Percentiles rank a stretch among this genome's conserved stretches.
phyloP scores from a whole-genome alignment of 225 moss, liverwort and hornwort genomes.

The Sphagnum tenellum region DNA sequence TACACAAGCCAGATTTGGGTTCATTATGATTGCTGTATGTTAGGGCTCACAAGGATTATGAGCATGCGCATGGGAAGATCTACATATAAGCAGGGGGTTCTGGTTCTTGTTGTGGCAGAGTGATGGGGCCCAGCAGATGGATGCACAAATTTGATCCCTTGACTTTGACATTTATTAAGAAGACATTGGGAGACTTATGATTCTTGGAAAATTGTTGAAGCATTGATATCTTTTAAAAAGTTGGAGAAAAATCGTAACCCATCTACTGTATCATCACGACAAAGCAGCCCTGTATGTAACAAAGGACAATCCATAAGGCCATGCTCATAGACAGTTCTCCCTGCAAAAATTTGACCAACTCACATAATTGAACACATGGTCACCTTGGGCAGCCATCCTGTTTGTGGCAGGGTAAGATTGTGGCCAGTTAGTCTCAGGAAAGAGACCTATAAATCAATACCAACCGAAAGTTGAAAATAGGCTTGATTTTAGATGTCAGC shows the following conservation, averaged over 20 bases:
- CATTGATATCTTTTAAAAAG: conserved; percentile 42
- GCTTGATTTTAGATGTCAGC: not conserved
- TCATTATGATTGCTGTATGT: too few species aligned
- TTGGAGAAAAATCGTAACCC: conserved; percentile 88
- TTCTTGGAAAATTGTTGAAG: conserved; percentile 13
- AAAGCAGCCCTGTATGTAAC: conserved; percentile 54
- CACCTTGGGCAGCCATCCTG: too few species aligned
- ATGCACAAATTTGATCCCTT: not conserved
- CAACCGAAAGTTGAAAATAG: not conserved
- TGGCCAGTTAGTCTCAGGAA: too few species aligned
- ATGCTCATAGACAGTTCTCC: not conserved
- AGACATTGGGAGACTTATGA: not conserved
- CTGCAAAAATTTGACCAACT: not conserved
- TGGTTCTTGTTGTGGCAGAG: too few species aligned
- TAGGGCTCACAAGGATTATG: too few species aligned
- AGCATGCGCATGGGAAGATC: too few species aligned
- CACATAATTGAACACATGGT: too few species aligned
- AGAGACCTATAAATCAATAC: not conserved
- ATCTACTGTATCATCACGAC: conserved; percentile 92
- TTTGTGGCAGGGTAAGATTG: too few species aligned
- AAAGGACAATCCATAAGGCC: not conserved
- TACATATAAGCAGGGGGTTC: too few species aligned
- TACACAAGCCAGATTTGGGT: too few species aligned
- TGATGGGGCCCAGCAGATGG: too few species aligned
- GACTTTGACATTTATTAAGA: not conserved